These are phyloP conservation scores for Trichoderma polysporum DNA, from an alignment of 2,329 filamentous ascomycete species.

Conservation along the genomic window DNA sequence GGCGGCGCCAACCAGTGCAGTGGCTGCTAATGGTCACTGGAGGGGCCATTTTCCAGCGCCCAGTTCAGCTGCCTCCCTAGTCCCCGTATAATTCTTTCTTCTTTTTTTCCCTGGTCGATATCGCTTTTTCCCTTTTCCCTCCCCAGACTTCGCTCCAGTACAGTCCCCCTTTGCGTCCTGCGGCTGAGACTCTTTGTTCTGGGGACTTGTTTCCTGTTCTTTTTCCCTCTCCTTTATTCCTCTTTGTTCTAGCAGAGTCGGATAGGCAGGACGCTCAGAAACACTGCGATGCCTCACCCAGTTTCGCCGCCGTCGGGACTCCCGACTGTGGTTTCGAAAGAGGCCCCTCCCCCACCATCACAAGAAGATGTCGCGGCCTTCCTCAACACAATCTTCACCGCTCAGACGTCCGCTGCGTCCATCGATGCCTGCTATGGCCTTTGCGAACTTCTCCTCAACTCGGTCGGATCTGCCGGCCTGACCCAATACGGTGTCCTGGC, in stretches of 20 bases:
- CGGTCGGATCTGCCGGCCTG: slow-evolving; percentile 54
- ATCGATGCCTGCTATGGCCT: slow-evolving; percentile 63
- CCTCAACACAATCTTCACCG: slow-evolving; percentile 66
- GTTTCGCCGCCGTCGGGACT: slow-evolving; percentile 44
- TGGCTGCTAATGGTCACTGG: neutral
- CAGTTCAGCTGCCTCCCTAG: neutral
- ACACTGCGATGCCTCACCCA: slow-evolving; percentile 47
- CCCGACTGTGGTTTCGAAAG: slow-evolving; percentile 46
- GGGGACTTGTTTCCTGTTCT: slow-evolving; percentile 11
- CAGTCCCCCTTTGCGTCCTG: slow-evolving; percentile 7
- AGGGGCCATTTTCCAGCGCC: neutral
- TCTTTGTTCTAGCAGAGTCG: neutral
- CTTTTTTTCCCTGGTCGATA: neutral
- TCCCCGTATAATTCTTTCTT: slow-evolving; percentile 1
- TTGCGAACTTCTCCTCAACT: slow-evolving; percentile 58
- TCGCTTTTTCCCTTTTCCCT: neutral
- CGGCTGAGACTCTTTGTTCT: slow-evolving; percentile 17
- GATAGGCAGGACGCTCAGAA: neutral
- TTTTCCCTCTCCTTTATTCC: slow-evolving; percentile 16
- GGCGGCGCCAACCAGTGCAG: slow-evolving; percentile 1
- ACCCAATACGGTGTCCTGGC: slow-evolving; percentile 53
- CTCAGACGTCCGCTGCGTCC: slow-evolving; percentile 66
- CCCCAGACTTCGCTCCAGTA: slow-evolving; percentile 3
- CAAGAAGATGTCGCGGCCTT: slow-evolving; percentile 65
- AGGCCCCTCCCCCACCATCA: slow-evolving; percentile 57